phyloP scores from a whole-genome alignment of 2,329 filamentous ascomycete genomes.

The Colletotrichum sp. region DNA sequence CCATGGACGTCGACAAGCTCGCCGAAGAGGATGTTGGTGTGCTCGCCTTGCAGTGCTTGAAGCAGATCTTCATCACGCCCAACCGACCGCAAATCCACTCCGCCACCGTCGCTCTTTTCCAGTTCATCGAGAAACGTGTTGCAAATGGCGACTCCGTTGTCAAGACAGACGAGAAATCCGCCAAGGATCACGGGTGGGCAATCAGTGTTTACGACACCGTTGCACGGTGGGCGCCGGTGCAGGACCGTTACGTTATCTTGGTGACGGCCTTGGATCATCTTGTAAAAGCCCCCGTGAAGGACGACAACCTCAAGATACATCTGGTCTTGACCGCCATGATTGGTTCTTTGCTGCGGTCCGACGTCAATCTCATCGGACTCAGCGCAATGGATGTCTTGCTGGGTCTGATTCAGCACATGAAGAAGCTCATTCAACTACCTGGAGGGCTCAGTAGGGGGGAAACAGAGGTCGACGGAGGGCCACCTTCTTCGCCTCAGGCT shows the following conservation, averaged over 20 bases:
- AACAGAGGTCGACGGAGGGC: conserved; percentile 32
- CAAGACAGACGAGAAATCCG: conserved; percentile 44
- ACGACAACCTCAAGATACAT: conserved; percentile 76
- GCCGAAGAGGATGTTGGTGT: conserved; percentile 89
- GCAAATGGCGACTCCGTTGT: conserved; percentile 59
- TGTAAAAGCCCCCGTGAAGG: conserved; percentile 68
- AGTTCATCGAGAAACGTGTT: conserved; percentile 72
- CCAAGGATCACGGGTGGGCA: conserved; percentile 72
- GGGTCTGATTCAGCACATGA: conserved; percentile 83
- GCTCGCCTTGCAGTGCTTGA: conserved; percentile 83
- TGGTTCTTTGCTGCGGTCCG: conserved; percentile 81
- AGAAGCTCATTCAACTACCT: conserved; percentile 73
- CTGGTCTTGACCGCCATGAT: conserved; percentile 79
- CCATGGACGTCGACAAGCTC: conserved; percentile 85
- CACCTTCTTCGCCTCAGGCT: conserved; percentile 30
- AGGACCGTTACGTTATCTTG: conserved; percentile 91
- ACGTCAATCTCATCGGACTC: conserved; percentile 91
- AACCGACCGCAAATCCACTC: conserved; percentile 82
- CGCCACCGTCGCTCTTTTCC: conserved; percentile 75
- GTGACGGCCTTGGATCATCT: conserved; percentile 82
- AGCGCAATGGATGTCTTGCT: conserved; percentile 95
- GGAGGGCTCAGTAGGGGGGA: conserved; percentile 39
- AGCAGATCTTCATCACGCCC: conserved; percentile 83
- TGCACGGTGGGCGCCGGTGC: conserved; percentile 88
- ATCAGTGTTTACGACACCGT: conserved; percentile 81